A percentile compares a stretch with the other conserved stretches of the same genome.
These are phyloP conservation scores for Penicillium sp. DNA, from an alignment of 2,329 filamentous ascomycete species.

Conservation along the genomic window DNA sequence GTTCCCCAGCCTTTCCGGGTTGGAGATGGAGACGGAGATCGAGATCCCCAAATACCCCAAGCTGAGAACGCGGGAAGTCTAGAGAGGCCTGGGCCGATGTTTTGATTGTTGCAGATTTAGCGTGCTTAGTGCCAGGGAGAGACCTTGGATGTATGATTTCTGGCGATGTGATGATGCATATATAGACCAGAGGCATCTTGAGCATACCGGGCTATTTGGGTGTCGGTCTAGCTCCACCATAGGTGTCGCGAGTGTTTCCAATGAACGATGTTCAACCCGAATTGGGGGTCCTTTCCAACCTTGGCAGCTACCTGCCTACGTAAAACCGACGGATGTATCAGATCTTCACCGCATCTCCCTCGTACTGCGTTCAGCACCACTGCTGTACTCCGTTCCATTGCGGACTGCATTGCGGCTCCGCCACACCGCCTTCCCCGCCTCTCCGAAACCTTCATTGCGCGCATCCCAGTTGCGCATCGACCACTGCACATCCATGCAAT, in stretches of 20 bases:
- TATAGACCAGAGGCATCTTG: no score
- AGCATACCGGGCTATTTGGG: no score
- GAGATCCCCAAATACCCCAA: slow-evolving; percentile 38
- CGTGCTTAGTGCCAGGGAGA: slow-evolving; percentile 14
- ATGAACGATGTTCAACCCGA: not conserved
- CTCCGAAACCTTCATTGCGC: slow-evolving; percentile 8
- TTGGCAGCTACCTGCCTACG: no score
- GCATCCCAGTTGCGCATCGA: not conserved
- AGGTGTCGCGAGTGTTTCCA: not conserved
- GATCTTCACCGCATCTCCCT: no score
- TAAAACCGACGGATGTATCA: not conserved
- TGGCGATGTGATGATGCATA: slow-evolving; percentile 5
- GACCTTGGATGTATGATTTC: slow-evolving; percentile 7
- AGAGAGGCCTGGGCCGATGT: slow-evolving; percentile 14
- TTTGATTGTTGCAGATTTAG: slow-evolving; percentile 16
- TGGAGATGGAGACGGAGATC: slow-evolving; percentile 78
- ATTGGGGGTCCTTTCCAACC: not conserved
- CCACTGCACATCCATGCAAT: not conserved
- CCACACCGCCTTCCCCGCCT: slow-evolving; percentile 19
- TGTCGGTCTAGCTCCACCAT: no score
- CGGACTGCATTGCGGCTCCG: not conserved
- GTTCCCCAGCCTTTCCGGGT: slow-evolving; percentile 77
- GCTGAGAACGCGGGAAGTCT: slow-evolving; percentile 45
- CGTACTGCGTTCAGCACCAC: no score
- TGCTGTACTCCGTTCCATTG: no score